These are phyloP conservation scores for Xerocomellus intermedius DNA, from an alignment of 768 basidiomycete genomes.

Conservation along the genomic window DNA sequence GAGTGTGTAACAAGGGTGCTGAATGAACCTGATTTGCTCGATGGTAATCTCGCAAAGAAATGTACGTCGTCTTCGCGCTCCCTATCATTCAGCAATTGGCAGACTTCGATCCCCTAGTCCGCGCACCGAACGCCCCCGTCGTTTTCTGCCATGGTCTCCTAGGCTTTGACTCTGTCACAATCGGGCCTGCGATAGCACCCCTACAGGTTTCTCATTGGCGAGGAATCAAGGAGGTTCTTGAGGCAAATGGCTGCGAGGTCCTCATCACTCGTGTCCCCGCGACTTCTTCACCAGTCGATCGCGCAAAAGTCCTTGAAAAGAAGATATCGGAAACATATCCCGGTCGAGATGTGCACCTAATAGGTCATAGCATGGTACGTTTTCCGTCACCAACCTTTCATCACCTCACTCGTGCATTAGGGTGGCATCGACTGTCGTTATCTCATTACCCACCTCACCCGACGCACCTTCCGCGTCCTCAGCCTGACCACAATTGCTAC, in stretches of 20 bases:
- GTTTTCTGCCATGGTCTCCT: constrained; percentile 96
- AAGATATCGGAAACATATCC: constrained; percentile 78
- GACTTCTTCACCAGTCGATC: constrained; percentile 81
- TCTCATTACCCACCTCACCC: constrained; percentile 79
- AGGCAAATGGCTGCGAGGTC: constrained; percentile 85
- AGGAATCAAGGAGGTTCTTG: constrained; percentile 90
- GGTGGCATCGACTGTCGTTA: constrained; percentile 93
- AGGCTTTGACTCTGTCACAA: constrained; percentile 83
- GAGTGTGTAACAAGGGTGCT: constrained; percentile 44
- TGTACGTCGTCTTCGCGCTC: constrained; percentile 45
- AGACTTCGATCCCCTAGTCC: constrained; percentile 45
- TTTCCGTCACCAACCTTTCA: neutral
- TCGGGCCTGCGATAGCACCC: constrained; percentile 73
- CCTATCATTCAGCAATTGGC: neutral
- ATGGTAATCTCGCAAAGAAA: constrained; percentile 49
- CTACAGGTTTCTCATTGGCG: constrained; percentile 94
- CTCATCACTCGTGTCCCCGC: constrained; percentile 94
- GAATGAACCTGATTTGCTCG: constrained; percentile 45
- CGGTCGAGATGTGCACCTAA: constrained; percentile 83
- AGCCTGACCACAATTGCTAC: constrained; percentile 94
- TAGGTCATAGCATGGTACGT: constrained; percentile 76
- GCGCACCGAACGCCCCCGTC: constrained; percentile 76
- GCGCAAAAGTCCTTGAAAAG: constrained; percentile 87
- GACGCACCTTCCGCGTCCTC: constrained; percentile 75
- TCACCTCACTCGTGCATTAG: constrained; percentile 38